Base-by-base conservation (phyloP, 345 rosid genomes). In the Rhizophora mangle region DNA sequence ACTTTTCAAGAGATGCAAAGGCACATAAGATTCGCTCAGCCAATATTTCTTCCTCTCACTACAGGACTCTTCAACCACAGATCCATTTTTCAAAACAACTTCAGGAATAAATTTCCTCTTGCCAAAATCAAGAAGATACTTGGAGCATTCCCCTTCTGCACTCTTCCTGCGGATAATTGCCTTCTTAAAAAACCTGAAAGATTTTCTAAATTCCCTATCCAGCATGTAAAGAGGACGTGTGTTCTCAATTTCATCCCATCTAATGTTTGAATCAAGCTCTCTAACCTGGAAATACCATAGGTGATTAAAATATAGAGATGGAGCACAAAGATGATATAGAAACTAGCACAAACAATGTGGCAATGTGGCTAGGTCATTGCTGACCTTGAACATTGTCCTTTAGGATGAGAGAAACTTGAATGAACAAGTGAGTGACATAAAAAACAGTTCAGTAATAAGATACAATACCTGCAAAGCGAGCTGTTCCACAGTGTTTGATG, bases 121-220 rank as follows among this genome's bases (percentile, higher is more conserved):
- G 63, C 99, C 99, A 80, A 95, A 92, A 84, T 95, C 99, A 78
- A 95, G 90, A 81, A 95, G 97, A 85, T 92, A 95, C 77, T 86
- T 95, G 55, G 77, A 79, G 47, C 64, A 82, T 62, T 80, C 80
- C 61, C 82, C 88, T 70, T 88, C 97, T 21, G 76, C 15, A 68
- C 76, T 64, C 81, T 91, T 95, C 74, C 93, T 81, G 72, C 99
- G 96, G 54, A 95, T 70, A 72, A 90, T 86, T 21, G 80, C 89
- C 77, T 95, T 95, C 83, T 92, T 95, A 74, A 92, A 95, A 64
- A 86, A 78, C 85, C 99, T 82, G 64, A 77, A 74, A 65, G 96
- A 86, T 79, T 86, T 95, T 78, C 72, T 87, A 67, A 82, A 82
- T 73, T 92, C 96, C 79, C 86, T 92, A 67, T 90, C 91, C 82